phyloP scores from a whole-genome alignment of 306 rosid genomes.

The Pterocarpus macrocarpus region DNA sequence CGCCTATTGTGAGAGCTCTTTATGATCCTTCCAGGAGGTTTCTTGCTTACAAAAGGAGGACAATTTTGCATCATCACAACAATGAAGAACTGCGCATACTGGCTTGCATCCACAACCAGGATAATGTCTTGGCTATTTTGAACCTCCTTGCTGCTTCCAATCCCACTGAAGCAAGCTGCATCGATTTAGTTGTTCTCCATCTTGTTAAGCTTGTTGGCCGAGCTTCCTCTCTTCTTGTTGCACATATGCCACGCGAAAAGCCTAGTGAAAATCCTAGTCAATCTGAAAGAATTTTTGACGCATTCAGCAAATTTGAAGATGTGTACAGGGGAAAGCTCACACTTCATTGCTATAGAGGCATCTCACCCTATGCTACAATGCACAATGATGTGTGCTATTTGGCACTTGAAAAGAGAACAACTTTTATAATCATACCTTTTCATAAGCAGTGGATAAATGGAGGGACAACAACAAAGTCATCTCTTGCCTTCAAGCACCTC shows the following conservation, averaged over 20 bases:
- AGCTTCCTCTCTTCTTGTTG: slow-evolving; percentile 60
- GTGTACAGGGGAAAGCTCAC: slow-evolving; percentile 43
- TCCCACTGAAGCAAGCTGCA: slow-evolving; percentile 54
- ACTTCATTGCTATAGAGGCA: slow-evolving; percentile 63
- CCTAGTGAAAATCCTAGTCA: slow-evolving; percentile 29
- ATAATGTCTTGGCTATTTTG: slow-evolving; percentile 57
- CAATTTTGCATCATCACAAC: slow-evolving; percentile 56
- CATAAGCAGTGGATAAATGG: slow-evolving; percentile 58
- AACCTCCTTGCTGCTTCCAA: slow-evolving; percentile 73
- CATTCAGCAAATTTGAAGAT: slow-evolving; percentile 54
- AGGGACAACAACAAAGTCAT: slow-evolving; percentile 45
- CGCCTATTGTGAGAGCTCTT: slow-evolving; percentile 62
- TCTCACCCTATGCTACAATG: slow-evolving; percentile 79
- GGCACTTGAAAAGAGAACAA: slow-evolving; percentile 71
- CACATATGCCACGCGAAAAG: slow-evolving; percentile 50
- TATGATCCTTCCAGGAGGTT: slow-evolving; percentile 69
- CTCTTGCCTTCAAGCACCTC: slow-evolving; percentile 53
- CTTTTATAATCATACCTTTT: slow-evolving; percentile 70
- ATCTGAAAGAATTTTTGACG: slow-evolving; percentile 58
- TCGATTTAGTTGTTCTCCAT: slow-evolving; percentile 61
- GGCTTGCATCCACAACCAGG: slow-evolving; percentile 66
- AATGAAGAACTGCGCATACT: slow-evolving; percentile 64
- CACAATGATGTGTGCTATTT: slow-evolving; percentile 79
- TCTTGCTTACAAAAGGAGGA: slow-evolving; percentile 71
- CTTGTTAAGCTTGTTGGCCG: slow-evolving; percentile 66